phyloP scores from a whole-genome alignment of 352 stramenopile genomes.

The Pythium dissimile region DNA sequence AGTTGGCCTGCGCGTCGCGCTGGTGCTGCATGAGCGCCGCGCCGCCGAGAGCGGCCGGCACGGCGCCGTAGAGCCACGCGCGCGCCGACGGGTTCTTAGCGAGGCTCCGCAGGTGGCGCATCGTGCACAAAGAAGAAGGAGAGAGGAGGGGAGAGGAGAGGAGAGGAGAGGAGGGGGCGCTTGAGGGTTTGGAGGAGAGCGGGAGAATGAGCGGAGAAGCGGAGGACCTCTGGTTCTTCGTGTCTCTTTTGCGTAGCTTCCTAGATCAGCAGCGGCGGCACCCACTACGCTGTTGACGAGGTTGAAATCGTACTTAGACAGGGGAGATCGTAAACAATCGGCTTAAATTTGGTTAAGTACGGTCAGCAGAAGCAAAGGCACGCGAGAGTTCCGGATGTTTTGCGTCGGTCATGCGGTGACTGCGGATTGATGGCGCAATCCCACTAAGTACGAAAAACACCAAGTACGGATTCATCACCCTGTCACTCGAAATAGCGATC shows the following conservation, averaged over 20 bases:
- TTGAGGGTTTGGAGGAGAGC: background rate
- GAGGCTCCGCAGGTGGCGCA: background rate
- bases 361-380: background rate
- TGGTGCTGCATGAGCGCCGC: background rate
- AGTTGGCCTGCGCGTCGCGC: slow-evolving; percentile 19
- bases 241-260: slow-evolving; percentile 6
- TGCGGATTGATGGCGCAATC: background rate
- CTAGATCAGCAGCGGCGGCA: background rate
- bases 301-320: background rate
- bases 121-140: slow-evolving; percentile 7
- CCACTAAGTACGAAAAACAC: background rate
- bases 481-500: too few species aligned
- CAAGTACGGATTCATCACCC: too few species aligned
- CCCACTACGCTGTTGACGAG: background rate
- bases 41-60: background rate
- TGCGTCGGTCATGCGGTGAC: background rate
- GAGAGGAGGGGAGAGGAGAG: slow-evolving; percentile 6
- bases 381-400: background rate
- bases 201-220: slow-evolving; percentile 2
- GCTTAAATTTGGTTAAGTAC: background rate
- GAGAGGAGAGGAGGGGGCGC: slow-evolving; percentile 1
- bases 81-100: background rate
- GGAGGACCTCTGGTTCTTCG: slow-evolving; percentile 5
- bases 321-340: background rate
- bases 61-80: background rate